Evolutionary conservation across 371 early-diverging fungal species (phyloP).

Genomic region (Rhizopus delemar): DNA sequence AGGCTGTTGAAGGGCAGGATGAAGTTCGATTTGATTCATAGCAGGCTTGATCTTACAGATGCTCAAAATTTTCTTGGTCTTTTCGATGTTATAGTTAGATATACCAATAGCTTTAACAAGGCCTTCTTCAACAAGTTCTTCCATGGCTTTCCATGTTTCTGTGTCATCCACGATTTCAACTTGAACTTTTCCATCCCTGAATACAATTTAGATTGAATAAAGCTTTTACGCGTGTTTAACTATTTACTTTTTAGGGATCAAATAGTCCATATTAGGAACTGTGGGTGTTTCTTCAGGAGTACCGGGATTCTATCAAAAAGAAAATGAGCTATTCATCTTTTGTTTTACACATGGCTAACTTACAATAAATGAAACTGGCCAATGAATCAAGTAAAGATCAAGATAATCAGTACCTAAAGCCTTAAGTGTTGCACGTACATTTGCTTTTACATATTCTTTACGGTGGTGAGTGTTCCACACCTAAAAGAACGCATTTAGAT

Average conservation of each 20-base stretch:
- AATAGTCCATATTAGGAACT: constrained; percentile 35
- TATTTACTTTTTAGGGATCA: constrained; percentile 40
- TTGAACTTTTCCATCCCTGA: constrained; percentile 34
- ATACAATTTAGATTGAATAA: background rate
- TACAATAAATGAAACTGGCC: constrained; percentile 48
- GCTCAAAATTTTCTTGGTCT: constrained; percentile 53
- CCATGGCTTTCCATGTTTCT: constrained; percentile 81
- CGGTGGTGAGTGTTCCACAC: constrained; percentile 86
- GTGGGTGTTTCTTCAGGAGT: constrained; percentile 37
- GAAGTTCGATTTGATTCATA: constrained; percentile 65
- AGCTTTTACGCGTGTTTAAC: background rate
- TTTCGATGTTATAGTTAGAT: constrained; percentile 66
- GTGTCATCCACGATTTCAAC: constrained; percentile 49
- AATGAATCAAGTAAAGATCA: constrained; percentile 91
- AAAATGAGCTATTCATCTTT: constrained; percentile 21
- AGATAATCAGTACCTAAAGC: constrained; percentile 82
- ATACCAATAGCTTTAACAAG: constrained; percentile 69
- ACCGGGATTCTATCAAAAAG: constrained; percentile 27
- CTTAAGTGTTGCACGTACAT: constrained; percentile 64
- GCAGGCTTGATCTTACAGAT: constrained; percentile 64
- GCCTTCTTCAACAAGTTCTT: constrained; percentile 58
- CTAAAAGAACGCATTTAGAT: constrained; percentile 26
- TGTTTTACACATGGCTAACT: constrained; percentile 7
- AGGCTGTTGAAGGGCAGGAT: constrained; percentile 57
- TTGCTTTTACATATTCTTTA: constrained; percentile 69